Conservation (phyloP, 148 eudicot genomes). For the Gaultheria prostrata region DNA sequence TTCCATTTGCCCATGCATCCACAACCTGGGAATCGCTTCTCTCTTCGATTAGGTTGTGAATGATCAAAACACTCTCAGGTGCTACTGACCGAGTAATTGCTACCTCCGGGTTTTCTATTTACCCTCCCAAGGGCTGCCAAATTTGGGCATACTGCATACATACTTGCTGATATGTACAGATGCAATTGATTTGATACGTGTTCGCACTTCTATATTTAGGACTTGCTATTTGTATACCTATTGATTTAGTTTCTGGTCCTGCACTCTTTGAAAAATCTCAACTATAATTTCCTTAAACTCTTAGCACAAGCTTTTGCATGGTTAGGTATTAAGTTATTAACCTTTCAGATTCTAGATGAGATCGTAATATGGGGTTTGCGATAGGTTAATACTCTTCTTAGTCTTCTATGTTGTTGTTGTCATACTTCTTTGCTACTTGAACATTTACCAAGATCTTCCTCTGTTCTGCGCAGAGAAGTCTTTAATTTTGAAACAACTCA, state of each 20-base stretch:
- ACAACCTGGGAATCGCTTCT: neutral
- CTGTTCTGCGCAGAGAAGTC: constrained; percentile 37
- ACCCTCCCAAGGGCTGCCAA: neutral
- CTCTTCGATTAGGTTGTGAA: constrained; percentile 2
- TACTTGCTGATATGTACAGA: neutral
- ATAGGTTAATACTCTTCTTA: neutral
- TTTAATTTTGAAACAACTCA: constrained; percentile 33
- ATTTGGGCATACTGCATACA: neutral
- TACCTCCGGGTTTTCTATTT: neutral
- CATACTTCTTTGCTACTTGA: neutral
- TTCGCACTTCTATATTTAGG: neutral
- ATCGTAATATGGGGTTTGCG: neutral
- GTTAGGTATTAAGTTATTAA: neutral
- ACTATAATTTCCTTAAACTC: neutral
- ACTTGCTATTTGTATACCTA: neutral
- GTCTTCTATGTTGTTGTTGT: neutral
- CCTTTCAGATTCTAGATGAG: neutral
- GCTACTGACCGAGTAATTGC: neutral
- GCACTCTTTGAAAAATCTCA: neutral
- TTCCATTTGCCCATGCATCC: neutral
- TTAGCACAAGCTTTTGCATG: neutral
- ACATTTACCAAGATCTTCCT: neutral
- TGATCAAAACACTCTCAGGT: neutral
- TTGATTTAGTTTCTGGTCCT: neutral
- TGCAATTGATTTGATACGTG: too few relatives aligned